Evolutionary conservation across 768 basidiomycete genomes (phyloP), one percentile per base, ranked within the genome.

Genomic region (Cantharellus anzutake): DNA sequence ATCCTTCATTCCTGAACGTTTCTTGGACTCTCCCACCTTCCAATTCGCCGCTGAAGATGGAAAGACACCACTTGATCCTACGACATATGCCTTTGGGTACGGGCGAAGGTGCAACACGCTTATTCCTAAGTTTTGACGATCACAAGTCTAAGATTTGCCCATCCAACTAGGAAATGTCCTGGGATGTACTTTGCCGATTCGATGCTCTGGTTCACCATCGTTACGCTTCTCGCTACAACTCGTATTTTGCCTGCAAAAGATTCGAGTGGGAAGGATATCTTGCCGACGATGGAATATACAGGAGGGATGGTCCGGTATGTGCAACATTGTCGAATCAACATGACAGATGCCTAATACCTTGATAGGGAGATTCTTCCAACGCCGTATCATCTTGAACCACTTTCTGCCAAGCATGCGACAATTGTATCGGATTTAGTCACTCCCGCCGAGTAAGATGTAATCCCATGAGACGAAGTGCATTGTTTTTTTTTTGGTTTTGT

Each of bases 171-270:
- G 0, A 41, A 65, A 5, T n/a, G n/a, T 37, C 34, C 52, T 70
- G 71, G 71, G 37, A 56, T 51, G 5, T 66, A 66, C 52, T 64
- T 73, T n/a, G 70, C 65, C 0, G 67, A 71, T 50, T 60, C 65
- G 0, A 56, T 63, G 3, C 56, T 73, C 4, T 73, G 66, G 63
- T 53, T 68, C 53, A 65, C 63, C 4, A 57, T 68, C 42, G 66
- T 65, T 5, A 58, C 61, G 35, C 58, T 65, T 0, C 58, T 69
- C 0, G 62, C 66, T 3, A 63, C 60, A 29, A 64, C 63, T 41
- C 62, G 63, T 50, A 61, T 69, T 42, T n/a, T 58, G 0, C 62
- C 61, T 53, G 50, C 64, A 3, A 51, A 51, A 35, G 64, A 67
- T 37, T 53, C 56, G 4, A 35, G 61, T n/a, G 59, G 63, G 16